A percentile compares a stretch with the other conserved stretches of the same genome.
phyloP scores from a whole-genome alignment of 306 rosid species.

The Cicer pinnatifidum region DNA sequence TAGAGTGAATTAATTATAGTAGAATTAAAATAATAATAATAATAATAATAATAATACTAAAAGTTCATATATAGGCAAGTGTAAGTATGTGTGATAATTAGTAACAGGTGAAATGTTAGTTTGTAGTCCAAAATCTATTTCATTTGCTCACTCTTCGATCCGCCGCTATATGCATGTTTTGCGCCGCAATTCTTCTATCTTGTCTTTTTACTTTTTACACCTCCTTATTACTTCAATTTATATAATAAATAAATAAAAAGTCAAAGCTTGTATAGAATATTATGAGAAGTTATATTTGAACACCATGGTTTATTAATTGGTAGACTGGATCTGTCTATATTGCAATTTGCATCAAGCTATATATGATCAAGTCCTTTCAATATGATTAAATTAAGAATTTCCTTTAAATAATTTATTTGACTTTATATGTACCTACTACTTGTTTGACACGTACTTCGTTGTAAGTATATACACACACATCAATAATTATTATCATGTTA shows the following conservation, averaged over 20 bases:
- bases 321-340: slow-evolving; percentile 2
- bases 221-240: slow-evolving; percentile 11
- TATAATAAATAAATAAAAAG: not conserved
- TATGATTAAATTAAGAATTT: slow-evolving; percentile 33
- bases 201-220: not conserved
- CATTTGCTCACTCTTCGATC: slow-evolving; percentile 5
- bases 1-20: too few relatives aligned
- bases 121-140: not conserved
- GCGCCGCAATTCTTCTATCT: slow-evolving; percentile 56
- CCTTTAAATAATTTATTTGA: slow-evolving; percentile 10
- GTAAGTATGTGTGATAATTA: too few relatives aligned
- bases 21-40: too few relatives aligned
- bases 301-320: not conserved
- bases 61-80: too few relatives aligned
- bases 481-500: slow-evolving; percentile 25
- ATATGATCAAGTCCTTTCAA: slow-evolving; percentile 41
- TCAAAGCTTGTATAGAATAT: not conserved
- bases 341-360: not conserved
- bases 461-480: not conserved
- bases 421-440: slow-evolving; percentile 39
- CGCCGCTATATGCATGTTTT: slow-evolving; percentile 43
- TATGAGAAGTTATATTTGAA: too few relatives aligned
- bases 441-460: slow-evolving; percentile 45
- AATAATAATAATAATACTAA: too few relatives aligned
- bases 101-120: slow-evolving; percentile 30